Conservation (phyloP, 2,329 filamentous ascomycete species). For the Xylariaceae sp. region DNA sequence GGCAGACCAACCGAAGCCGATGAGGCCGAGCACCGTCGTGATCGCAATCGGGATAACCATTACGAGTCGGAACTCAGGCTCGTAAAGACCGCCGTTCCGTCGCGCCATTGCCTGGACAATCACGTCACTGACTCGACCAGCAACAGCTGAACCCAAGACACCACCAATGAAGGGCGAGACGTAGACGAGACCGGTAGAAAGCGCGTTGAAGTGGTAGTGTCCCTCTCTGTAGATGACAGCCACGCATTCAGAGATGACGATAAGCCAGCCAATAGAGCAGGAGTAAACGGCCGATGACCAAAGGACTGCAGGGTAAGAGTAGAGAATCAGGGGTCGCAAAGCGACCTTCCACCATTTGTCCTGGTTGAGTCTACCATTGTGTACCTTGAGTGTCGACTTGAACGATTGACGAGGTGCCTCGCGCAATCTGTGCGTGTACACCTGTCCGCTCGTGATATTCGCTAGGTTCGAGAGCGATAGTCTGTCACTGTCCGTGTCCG, state of each 20-base stretch:
- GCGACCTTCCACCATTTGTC: conserved; percentile 78
- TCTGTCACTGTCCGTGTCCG: conserved; percentile 40
- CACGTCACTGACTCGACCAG: conserved; percentile 79
- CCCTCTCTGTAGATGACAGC: conserved; percentile 69
- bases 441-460: conserved; percentile 33
- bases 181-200: conserved; percentile 82
- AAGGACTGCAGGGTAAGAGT: conserved; percentile 78
- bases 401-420: conserved; percentile 66
- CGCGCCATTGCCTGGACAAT: conserved; percentile 77
- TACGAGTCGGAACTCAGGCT: conserved; percentile 85
- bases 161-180: conserved; percentile 85
- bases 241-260: conserved; percentile 86
- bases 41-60: conserved; percentile 80
- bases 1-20: conserved; percentile 95
- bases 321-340: conserved; percentile 76
- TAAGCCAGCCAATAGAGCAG: conserved; percentile 89
- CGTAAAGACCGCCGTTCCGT: conserved; percentile 87
- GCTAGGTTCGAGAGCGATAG: conserved; percentile 35
- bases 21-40: conserved; percentile 76
- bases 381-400: conserved; percentile 66
- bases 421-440: conserved; percentile 68
- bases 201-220: conserved; percentile 72
- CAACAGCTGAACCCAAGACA: conserved; percentile 84
- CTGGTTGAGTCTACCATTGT: conserved; percentile 69
- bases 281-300: conserved; percentile 85